Evolutionary conservation across 192 early-diverging fungal species (phyloP), one percentile per base, ranked within the genome.

Genomic region (Entomortierella chlamydospora): DNA sequence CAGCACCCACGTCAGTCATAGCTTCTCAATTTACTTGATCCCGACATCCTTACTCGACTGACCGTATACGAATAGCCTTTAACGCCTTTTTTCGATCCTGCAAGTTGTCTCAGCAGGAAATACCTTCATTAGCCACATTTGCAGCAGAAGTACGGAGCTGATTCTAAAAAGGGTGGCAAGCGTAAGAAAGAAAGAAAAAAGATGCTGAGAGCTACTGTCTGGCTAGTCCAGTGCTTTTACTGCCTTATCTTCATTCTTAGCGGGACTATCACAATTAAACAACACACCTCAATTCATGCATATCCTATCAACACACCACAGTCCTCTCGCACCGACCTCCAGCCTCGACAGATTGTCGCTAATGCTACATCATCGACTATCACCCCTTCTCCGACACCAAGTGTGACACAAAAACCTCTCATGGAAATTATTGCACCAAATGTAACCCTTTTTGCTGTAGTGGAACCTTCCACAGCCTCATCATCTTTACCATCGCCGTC

Each of bases 371-470:
- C 49, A 30, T 22, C 63, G 22, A 17, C 39, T 42, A 34, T 6
- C 26, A 4, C 43, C 28, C 0, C 59, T 26, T 25, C 41, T 7
- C 25, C 42, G 20, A 52, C 61, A 4, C n/a, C 61, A 25, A 17
- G 29, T 34, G 5, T 60, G 6, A 54, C 31, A 9, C 72, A 74
- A 47, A 66, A 66, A 42, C 64, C 72, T 34, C 39, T 71, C 29
- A 22, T 62, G n/a, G 37, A 71, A 42, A 71, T 71, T 37, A 71
- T 71, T 18, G 58, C 69, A 1, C 59, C 69, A 2, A 71, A 71
- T 33, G 25, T 71, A 22, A 62, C 69, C 22, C 25, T 71, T 10
- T 62, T 71, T 34, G 69, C 59, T 31, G 60, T 52, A 7, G 9
- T 71, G 60, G 60, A 65, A 17, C 20, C 62, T n/a, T 22, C 62